Percentiles rank a stretch among this genome's conserved stretches.
Conservation (phyloP, 495 filamentous ascomycete genomes). For the Chaetomium fimeti region DNA sequence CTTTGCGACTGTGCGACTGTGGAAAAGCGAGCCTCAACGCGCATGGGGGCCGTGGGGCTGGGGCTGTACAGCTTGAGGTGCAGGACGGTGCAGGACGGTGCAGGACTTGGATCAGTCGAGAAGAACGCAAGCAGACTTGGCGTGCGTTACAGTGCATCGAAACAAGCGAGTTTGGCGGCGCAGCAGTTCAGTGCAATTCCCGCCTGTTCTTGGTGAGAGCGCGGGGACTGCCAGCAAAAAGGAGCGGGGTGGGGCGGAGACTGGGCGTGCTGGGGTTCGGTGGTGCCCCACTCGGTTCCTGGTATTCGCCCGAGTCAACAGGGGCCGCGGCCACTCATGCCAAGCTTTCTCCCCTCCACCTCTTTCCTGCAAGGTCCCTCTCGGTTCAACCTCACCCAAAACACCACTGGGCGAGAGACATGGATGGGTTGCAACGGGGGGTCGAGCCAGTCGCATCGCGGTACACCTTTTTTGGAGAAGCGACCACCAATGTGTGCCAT, state of each 20-base stretch:
- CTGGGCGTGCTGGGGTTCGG: constrained; percentile 3
- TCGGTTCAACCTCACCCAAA: constrained; percentile 5
- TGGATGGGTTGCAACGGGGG: background rate
- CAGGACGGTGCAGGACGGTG: background rate
- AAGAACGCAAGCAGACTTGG: background rate
- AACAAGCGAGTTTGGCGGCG: constrained; percentile 12
- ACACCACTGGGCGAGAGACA: background rate
- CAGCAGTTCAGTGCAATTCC: constrained; percentile 20
- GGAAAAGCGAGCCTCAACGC: constrained; percentile 11
- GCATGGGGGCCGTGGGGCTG: constrained; percentile 13
- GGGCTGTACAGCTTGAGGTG: constrained; percentile 10
- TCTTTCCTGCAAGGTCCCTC: background rate
- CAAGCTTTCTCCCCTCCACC: background rate
- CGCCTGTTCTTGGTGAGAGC: constrained; percentile 16
- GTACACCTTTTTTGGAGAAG: background rate
- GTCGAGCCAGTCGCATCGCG: background rate
- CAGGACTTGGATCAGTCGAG: background rate
- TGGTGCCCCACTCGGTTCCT: background rate
- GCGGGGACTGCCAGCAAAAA: constrained; percentile 9
- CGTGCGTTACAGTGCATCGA: constrained; percentile 15
- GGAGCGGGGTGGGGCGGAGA: constrained; percentile 17
- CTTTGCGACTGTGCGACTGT: background rate
- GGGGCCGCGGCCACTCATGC: background rate
- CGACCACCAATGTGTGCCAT: background rate
- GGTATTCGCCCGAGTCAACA: background rate